Base-by-base conservation (phyloP, 2,329 filamentous ascomycete genomes). In the Alternaria burnsii region DNA sequence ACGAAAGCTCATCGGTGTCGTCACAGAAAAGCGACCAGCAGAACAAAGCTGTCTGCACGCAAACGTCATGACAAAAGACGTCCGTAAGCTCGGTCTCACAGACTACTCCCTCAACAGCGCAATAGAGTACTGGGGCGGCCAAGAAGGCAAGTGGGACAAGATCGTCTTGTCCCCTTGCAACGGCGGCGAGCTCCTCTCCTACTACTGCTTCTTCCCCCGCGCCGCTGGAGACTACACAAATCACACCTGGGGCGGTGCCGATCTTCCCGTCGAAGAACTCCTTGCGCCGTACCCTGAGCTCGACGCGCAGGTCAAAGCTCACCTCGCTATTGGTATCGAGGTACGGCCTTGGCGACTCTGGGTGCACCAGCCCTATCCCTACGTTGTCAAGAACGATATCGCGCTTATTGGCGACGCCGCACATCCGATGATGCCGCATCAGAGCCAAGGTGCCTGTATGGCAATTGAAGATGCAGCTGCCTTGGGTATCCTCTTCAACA, bases 161-260 rank as follows among this genome's bases (percentile, higher is more conserved):
- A 91, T 91, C 59, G 89, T 91, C 5, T 80, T 91, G 2, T 90
- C 88, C 0, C 88, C 89, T 5, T 91, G 89, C 78, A 89, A 90
- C 70, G 85, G 84, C 22, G 88, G 88, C 54, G 85, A 85, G 61
- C 78, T 90, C 3, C 81, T 90, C 3, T 89, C 87, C 0, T 91
- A 89, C 78, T 91, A 91, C 78, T 90, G 88, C 78, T 90, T 90
- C 81, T 90, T 89, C 76, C 85, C 88, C 0, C 82, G 85, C 1
- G 82, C 83, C 6, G 81, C 83, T 60, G 86, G 86, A 7, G 87
- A 91, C 71, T 90, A 87, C 71, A 81, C 82, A 3, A 85, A 79
- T 43, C 87, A 91, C 54, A 82, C 81, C 10, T 90, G 88, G 88
- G 86, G 83, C 0, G 79, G 79, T 14, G 70, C 64, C 0, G 84